A percentile compares a stretch with the other conserved stretches of the same genome.
These are phyloP conservation scores for Pestalotiopsis fici DNA, from an alignment of 2,329 filamentous ascomycete species.

Conservation along the genomic window DNA sequence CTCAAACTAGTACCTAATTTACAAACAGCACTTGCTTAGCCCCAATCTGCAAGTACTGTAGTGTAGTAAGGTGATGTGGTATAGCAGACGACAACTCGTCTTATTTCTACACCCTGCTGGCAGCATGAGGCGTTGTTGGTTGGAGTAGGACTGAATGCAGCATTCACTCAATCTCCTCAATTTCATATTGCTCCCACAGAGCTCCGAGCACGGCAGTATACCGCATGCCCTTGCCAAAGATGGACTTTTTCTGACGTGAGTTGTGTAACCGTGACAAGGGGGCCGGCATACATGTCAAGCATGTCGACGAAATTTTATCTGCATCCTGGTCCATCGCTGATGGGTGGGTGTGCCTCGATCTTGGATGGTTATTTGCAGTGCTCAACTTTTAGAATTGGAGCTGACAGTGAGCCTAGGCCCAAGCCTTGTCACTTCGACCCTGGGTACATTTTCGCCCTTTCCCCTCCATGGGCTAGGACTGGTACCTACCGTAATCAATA, in stretches of 20 bases:
- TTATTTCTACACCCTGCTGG: neutral
- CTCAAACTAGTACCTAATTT: no score
- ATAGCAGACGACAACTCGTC: no score
- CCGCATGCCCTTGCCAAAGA: neutral
- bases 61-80: no score
- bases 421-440: neutral
- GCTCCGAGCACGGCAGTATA: neutral
- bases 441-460: neutral
- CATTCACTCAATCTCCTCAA: neutral
- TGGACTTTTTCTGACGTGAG: neutral
- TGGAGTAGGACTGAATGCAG: neutral
- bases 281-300: neutral
- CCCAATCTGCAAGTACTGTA: no score
- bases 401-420: neutral
- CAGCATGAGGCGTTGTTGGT: neutral
- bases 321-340: neutral
- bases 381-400: neutral
- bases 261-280: neutral
- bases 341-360: neutral
- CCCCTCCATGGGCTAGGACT: neutral
- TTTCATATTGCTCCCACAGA: neutral
- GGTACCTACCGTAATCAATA: no score
- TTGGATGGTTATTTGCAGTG: neutral
- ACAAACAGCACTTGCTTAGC: no score
- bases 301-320: neutral